Evolutionary conservation across 1,139 yeast species (phyloP).

Genomic region (Saccharomyces uvarum): DNA sequence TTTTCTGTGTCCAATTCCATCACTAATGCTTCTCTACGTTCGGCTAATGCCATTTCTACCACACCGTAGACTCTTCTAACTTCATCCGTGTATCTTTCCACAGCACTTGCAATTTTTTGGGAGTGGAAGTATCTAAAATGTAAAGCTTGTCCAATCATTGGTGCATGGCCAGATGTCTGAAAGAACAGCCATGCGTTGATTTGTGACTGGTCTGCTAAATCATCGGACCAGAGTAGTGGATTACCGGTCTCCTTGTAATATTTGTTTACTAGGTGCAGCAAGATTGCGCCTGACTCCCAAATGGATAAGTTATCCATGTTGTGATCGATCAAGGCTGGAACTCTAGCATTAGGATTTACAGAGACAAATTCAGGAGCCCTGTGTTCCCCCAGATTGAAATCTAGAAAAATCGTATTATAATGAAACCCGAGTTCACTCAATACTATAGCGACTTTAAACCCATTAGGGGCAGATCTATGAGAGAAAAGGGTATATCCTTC

Average conservation of each 20-base stretch:
- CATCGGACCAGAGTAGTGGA: constrained; percentile 75
- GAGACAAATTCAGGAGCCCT: constrained; percentile 88
- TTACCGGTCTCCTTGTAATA: constrained; percentile 62
- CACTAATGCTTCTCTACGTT: constrained; percentile 79
- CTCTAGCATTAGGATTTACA: constrained; percentile 89
- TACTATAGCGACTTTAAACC: constrained; percentile 90
- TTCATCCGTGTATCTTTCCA: constrained; percentile 86
- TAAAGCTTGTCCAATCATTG: constrained; percentile 95
- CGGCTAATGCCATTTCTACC: constrained; percentile 90
- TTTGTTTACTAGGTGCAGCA: constrained; percentile 65
- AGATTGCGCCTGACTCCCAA: constrained; percentile 94
- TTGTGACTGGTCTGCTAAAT: constrained; percentile 75
- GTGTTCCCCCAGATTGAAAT: constrained; percentile 84
- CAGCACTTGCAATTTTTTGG: constrained; percentile 79
- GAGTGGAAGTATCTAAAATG: constrained; percentile 90
- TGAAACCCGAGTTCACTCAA: constrained; percentile 73
- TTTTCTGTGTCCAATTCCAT: constrained; percentile 87
- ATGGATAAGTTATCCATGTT: constrained; percentile 67
- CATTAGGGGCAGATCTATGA: constrained; percentile 92
- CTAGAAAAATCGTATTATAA: constrained; percentile 78
- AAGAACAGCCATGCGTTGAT: constrained; percentile 86
- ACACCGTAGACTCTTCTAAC: constrained; percentile 92
- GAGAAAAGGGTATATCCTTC: constrained; percentile 84
- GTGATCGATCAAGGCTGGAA: constrained; percentile 90
- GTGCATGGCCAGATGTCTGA: constrained; percentile 95